A percentile compares a stretch with the other conserved stretches of the same genome.
phyloP scores from a whole-genome alignment of 1,139 yeast genomes.

The Nakaseomyces bracarensis region DNA sequence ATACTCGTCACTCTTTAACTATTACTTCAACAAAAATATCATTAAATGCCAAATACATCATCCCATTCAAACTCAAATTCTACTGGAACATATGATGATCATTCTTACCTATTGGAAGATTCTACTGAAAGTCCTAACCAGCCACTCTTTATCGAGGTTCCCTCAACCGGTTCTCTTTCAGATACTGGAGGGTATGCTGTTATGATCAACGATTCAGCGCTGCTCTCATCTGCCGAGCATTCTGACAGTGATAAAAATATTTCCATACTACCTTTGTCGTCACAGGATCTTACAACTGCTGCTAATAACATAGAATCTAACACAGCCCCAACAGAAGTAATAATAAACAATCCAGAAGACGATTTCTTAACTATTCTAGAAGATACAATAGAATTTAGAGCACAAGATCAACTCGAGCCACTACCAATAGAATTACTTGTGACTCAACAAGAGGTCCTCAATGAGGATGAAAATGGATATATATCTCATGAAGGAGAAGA shows the following conservation, averaged over 20 bases:
- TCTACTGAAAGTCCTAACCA: neutral
- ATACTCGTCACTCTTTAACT: neutral
- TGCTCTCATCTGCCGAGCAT: neutral
- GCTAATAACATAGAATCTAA: no score
- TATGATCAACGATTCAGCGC: neutral
- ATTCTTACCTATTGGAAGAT: neutral
- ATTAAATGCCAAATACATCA: neutral
- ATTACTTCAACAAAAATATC: neutral
- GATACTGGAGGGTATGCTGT: neutral
- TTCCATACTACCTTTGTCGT: neutral
- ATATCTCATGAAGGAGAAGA: no score
- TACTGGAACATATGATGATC: neutral
- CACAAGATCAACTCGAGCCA: no score
- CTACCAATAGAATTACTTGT: no score
- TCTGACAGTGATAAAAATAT: neutral
- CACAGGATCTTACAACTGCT: no score
- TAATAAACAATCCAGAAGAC: no score
- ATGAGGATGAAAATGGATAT: no score
- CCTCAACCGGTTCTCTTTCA: neutral
- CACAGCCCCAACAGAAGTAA: no score
- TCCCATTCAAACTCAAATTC: neutral
- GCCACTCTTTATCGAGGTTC: constrained; percentile 2
- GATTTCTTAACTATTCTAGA: no score
- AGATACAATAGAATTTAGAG: no score
- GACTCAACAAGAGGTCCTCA: no score